These are phyloP conservation scores for Malassezia sp. DNA, from an alignment of 1,284 basidiomycete genomes.

Conservation along the genomic window DNA sequence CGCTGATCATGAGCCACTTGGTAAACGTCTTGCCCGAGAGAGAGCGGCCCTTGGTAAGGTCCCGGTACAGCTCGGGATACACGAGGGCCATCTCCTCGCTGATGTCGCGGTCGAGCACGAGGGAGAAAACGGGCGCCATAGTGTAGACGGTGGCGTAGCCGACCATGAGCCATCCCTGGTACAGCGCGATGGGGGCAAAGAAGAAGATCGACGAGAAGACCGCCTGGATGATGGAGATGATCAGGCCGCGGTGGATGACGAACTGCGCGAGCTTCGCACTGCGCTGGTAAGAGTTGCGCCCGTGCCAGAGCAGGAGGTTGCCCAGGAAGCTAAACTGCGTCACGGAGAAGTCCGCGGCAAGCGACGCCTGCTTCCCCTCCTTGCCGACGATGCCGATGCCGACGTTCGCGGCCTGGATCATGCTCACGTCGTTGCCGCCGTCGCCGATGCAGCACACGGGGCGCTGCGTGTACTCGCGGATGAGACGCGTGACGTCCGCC, in stretches of 20 bases:
- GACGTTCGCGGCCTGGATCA: constrained; percentile 89
- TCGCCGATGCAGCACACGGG: constrained; percentile 95
- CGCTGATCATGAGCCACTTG: constrained; percentile 89
- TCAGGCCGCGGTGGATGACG: constrained; percentile 85
- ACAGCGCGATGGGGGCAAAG: constrained; percentile 94
- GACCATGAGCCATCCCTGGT: constrained; percentile 95
- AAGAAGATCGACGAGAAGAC: constrained; percentile 97
- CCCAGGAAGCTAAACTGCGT: constrained; percentile 90
- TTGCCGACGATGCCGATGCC: constrained; percentile 97
- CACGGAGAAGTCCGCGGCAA: constrained; percentile 95
- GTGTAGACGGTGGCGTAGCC: constrained; percentile 97
- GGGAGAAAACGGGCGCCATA: constrained; percentile 94
- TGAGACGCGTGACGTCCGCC: constrained; percentile 86
- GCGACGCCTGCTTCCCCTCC: constrained; percentile 92
- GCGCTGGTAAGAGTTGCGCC: constrained; percentile 93
- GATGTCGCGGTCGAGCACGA: constrained; percentile 90
- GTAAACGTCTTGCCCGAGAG: constrained; percentile 97
- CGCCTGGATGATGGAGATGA: constrained; percentile 79
- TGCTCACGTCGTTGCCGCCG: constrained; percentile 86
- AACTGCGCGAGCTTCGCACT: constrained; percentile 96
- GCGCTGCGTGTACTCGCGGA: constrained; percentile 77
- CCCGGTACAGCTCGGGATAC: constrained; percentile 96
- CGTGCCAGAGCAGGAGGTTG: constrained; percentile 90
- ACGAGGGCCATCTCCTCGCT: constrained; percentile 86
- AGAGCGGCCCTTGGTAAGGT: constrained; percentile 58